A percentile compares a stretch with the other conserved stretches of the same genome.
phyloP scores from a whole-genome alignment of 1,284 basidiomycete species.

The Thecaphora frezii region DNA sequence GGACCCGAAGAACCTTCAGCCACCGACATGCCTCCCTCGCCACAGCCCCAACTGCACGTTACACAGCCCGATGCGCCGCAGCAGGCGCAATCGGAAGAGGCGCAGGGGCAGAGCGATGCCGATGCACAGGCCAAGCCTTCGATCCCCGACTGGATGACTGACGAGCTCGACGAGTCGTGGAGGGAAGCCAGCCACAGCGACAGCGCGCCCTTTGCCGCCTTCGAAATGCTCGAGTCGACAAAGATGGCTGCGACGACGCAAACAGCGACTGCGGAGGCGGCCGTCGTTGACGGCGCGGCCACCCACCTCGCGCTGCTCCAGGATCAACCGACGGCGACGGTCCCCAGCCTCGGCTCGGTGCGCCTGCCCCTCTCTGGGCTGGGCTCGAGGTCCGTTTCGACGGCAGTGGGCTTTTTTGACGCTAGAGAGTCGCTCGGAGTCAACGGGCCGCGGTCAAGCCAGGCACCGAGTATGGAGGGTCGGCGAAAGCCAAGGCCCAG shows the following conservation, averaged over 20 bases:
- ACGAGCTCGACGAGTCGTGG: constrained; percentile 40
- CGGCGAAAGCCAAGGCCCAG: not conserved
- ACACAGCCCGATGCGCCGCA: too few species aligned
- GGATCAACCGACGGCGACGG: not conserved
- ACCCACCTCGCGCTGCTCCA: not conserved
- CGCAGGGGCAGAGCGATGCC: too few species aligned
- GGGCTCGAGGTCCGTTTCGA: not conserved
- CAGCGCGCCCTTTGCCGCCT: not conserved
- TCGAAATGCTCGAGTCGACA: too few species aligned
- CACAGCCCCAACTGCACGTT: too few species aligned
- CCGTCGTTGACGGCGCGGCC: too few species aligned
- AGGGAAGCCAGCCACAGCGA: constrained; percentile 7
- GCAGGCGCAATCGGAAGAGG: too few species aligned
- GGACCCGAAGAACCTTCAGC: too few species aligned
- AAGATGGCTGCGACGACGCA: not conserved
- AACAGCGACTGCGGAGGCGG: too few species aligned
- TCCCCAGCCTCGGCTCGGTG: not conserved
- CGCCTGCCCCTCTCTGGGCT: not conserved
- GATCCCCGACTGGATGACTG: constrained; percentile 35
- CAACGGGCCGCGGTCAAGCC: not conserved
- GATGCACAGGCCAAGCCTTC: too few species aligned
- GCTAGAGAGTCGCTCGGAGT: not conserved
- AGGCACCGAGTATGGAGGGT: too few species aligned
- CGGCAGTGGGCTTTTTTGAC: constrained; percentile 1
- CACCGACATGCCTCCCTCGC: too few species aligned